phyloP scores from a whole-genome alignment of 768 basidiomycete species.

The Epithele typhae region DNA sequence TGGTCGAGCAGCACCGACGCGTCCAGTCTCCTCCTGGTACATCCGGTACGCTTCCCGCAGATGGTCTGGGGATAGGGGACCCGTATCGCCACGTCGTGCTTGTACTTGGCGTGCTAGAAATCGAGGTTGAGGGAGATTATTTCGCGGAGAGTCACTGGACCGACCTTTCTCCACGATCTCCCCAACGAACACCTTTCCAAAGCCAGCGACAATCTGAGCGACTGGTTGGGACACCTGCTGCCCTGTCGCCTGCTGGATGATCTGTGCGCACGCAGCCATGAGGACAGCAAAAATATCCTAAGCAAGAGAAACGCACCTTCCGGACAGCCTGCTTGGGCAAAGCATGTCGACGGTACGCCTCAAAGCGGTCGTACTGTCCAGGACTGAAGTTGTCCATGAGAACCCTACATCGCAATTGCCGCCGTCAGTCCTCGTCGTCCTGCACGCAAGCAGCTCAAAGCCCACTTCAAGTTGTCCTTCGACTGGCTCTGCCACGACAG shows the following conservation, averaged over 20 bases:
- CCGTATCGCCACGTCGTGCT: constrained; percentile 62
- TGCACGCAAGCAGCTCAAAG: no score
- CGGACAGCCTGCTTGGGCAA: constrained; percentile 79
- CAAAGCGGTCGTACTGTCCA: constrained; percentile 84
- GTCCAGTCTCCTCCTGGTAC: constrained; percentile 79
- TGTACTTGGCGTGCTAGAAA: constrained; percentile 63
- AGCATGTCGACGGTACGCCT: constrained; percentile 81
- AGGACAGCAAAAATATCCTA: no score
- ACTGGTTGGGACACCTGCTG: constrained; percentile 85
- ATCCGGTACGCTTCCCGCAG: constrained; percentile 83
- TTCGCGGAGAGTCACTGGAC: constrained; percentile 7
- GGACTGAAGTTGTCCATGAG: constrained; percentile 86
- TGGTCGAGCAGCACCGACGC: constrained; percentile 74
- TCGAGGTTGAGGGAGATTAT: no score
- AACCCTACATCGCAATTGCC: no score
- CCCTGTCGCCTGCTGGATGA: constrained; percentile 77
- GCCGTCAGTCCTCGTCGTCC: no score
- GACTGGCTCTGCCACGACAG: constrained; percentile 82
- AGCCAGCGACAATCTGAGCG: constrained; percentile 85
- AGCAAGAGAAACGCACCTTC: constrained; percentile 49
- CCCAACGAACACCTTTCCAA: constrained; percentile 88
- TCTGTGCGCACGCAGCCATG: constrained; percentile 39
- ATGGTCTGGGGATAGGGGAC: constrained; percentile 84
- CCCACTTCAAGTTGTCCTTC: constrained; percentile 81
- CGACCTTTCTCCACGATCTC: constrained; percentile 87